phyloP scores from a whole-genome alignment of 129 eudicot genomes.

The Silybum marianum region DNA sequence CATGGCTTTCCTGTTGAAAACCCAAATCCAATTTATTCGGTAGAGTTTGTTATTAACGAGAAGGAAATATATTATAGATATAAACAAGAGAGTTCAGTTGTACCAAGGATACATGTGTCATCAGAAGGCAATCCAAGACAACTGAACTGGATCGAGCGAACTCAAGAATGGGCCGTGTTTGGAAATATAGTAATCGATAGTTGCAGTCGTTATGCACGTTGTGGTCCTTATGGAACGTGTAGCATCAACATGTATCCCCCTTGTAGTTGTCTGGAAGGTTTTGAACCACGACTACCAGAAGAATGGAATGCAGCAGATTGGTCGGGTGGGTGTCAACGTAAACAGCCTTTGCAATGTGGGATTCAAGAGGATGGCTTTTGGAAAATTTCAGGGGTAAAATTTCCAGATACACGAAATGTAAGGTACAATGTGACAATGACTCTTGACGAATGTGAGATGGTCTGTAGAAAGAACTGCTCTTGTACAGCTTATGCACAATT shows the following conservation, averaged over 20 bases:
- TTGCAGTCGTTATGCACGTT: conserved; percentile 41
- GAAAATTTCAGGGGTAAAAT: conserved; percentile 25
- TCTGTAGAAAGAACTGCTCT: conserved; percentile 47
- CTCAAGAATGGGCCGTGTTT: conserved; percentile 27
- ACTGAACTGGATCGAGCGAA: conserved; percentile 29
- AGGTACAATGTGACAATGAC: conserved; percentile 31
- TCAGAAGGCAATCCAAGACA: conserved; percentile 11
- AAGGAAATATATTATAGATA: conserved; percentile 20
- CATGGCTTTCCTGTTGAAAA: conserved; percentile 15
- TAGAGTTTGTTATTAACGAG: conserved; percentile 10
- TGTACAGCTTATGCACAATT: conserved; percentile 52
- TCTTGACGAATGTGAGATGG: conserved; percentile 40
- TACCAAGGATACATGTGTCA: conserved; percentile 10
- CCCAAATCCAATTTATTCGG: neutral
- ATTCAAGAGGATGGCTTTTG: conserved; percentile 35
- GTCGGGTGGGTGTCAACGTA: conserved; percentile 50
- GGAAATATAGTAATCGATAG: conserved; percentile 1
- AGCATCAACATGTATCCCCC: conserved; percentile 18
- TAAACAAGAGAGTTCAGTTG: conserved; percentile 17
- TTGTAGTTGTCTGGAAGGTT: conserved; percentile 28
- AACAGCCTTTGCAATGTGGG: conserved; percentile 32
- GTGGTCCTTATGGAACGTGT: conserved; percentile 52
- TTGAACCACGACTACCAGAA: conserved; percentile 17
- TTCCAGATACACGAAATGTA: conserved; percentile 41
- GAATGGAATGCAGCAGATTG: conserved; percentile 53